Conservation (phyloP, 345 rosid genomes). For the Populus euphratica region DNA sequence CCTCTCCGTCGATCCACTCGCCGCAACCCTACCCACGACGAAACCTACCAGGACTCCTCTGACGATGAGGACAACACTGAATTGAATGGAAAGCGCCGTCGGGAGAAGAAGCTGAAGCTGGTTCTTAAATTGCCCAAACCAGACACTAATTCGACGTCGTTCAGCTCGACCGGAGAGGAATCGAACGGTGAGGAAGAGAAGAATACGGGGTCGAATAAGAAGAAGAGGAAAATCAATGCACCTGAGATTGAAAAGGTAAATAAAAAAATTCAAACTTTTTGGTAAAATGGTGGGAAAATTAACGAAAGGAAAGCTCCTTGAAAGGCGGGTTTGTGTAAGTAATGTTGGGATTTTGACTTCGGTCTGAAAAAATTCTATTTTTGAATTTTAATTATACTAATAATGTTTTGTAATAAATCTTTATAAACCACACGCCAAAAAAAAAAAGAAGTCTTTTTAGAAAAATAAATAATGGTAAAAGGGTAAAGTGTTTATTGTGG, state of each 20-base stretch:
- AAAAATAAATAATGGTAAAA: conserved; percentile 8
- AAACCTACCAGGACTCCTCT: not conserved
- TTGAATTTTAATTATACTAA: not conserved
- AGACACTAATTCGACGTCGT: conserved; percentile 20
- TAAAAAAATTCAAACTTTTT: not conserved
- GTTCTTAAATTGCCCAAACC: conserved; percentile 21
- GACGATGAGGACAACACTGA: conserved; percentile 4
- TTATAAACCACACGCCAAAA: not conserved
- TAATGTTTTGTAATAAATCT: not conserved
- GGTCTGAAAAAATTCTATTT: not conserved
- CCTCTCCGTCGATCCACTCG: conserved; percentile 55
- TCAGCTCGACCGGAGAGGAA: conserved; percentile 26
- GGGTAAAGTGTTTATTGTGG: not conserved
- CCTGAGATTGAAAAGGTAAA: conserved; percentile 43
- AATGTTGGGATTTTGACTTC: conserved; percentile 25
- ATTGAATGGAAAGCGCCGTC: conserved; percentile 6
- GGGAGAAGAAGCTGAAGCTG: conserved; percentile 22
- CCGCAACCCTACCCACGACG: conserved; percentile 18
- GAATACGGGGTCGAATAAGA: conserved; percentile 16
- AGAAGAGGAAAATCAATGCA: conserved; percentile 50
- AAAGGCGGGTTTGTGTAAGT: conserved; percentile 38
- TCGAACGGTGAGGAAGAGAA: conserved; percentile 26
- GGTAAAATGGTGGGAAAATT: not conserved
- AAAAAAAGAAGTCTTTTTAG: not conserved
- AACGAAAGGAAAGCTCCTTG: conserved; percentile 32